Evolutionary conservation across 2,329 filamentous ascomycete genomes (phyloP).

Genomic region (Beauveria scarabaeidicola): DNA sequence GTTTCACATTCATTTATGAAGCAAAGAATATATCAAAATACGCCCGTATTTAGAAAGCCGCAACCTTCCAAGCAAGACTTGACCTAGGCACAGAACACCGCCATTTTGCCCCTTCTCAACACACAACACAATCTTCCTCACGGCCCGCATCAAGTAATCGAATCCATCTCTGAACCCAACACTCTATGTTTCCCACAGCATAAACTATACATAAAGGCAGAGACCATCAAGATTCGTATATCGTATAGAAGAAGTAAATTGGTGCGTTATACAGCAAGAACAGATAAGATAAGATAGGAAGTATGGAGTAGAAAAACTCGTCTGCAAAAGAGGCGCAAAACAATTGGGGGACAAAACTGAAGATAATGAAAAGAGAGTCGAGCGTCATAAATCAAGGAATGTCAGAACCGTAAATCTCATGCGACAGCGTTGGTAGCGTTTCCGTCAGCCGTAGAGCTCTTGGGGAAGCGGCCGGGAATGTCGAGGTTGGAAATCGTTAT

Average conservation of each 20-base stretch:
- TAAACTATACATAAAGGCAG: background rate
- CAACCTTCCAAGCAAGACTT: background rate
- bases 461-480: slow-evolving; percentile 60
- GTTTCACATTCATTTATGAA: background rate
- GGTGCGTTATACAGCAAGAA: background rate
- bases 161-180: background rate
- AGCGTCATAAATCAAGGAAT: slow-evolving; percentile 1
- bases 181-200: background rate
- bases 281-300: background rate
- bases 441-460: slow-evolving; percentile 36
- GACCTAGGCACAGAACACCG: background rate
- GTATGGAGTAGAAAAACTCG: slow-evolving; percentile 2
- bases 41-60: background rate
- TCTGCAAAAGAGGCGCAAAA: background rate
- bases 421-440: slow-evolving; percentile 40
- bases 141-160: background rate
- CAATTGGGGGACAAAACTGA: background rate
- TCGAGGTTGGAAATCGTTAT: slow-evolving; percentile 57
- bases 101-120: background rate
- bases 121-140: background rate
- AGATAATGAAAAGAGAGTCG: background rate
- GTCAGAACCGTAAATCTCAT: slow-evolving; percentile 33
- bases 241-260: slow-evolving; percentile 11
- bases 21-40: background rate
- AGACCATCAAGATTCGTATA: background rate